Evolutionary conservation across 2,329 filamentous ascomycete species (phyloP).

Genomic region (Corinectria fuckeliana): DNA sequence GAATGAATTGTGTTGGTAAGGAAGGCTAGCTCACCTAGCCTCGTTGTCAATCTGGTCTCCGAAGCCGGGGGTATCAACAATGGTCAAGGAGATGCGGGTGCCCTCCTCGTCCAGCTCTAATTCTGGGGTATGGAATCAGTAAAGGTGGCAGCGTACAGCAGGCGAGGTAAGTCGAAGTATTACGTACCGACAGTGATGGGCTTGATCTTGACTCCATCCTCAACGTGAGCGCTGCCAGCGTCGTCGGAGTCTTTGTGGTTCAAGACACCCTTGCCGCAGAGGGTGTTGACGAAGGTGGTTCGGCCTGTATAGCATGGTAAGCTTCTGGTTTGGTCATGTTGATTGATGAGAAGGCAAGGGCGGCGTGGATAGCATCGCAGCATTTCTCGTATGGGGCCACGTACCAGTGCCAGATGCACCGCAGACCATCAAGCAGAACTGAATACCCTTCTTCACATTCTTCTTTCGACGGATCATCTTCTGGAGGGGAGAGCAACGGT

Average conservation of each 20-base stretch:
- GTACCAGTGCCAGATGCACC: slow-evolving; percentile 97
- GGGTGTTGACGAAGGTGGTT: slow-evolving; percentile 99
- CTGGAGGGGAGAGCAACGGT: slow-evolving; percentile 50
- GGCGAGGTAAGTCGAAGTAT: not conserved
- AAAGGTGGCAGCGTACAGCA: slow-evolving; percentile 29
- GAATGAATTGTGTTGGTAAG: not conserved
- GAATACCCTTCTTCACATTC: slow-evolving; percentile 99
- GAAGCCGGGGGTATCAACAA: slow-evolving; percentile 97
- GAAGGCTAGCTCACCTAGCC: slow-evolving; percentile 70
- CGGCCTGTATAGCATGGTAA: slow-evolving; percentile 67
- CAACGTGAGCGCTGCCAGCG: slow-evolving; percentile 83
- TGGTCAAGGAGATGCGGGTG: slow-evolving; percentile 96
- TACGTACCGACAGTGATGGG: slow-evolving; percentile 89
- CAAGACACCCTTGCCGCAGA: slow-evolving; percentile 93
- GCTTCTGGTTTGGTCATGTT: slow-evolving; percentile 19
- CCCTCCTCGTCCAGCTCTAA: slow-evolving; percentile 97
- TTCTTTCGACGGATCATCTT: slow-evolving; percentile 99
- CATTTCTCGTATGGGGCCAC: slow-evolving; percentile 41
- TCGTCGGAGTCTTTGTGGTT: slow-evolving; percentile 93
- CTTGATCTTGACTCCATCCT: slow-evolving; percentile 98
- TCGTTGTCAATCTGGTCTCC: slow-evolving; percentile 99
- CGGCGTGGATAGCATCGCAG: slow-evolving; percentile 18
- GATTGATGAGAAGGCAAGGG: slow-evolving; percentile 14
- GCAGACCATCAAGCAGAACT: slow-evolving; percentile 99
- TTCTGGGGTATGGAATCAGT: slow-evolving; percentile 59